Evolutionary conservation across 768 basidiomycete species (phyloP).

Genomic region (Boletus edulis): DNA sequence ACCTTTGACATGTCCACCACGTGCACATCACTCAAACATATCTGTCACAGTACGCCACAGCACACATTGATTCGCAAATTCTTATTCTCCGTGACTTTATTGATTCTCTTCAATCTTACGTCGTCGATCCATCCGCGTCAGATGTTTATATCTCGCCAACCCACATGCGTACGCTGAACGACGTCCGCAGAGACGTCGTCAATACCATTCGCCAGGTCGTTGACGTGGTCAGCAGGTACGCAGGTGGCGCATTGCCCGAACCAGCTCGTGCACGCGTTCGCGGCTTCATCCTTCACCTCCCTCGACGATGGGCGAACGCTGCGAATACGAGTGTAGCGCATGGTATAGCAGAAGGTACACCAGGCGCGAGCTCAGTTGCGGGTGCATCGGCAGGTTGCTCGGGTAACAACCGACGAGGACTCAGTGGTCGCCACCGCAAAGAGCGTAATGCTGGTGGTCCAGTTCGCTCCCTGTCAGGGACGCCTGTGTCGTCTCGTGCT

Average conservation of each 20-base stretch:
- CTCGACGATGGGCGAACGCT: slow-evolving; percentile 70
- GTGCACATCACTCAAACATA: not conserved
- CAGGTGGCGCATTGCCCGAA: slow-evolving; percentile 83
- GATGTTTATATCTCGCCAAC: slow-evolving; percentile 40
- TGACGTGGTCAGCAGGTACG: slow-evolving; percentile 81
- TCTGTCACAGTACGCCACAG: slow-evolving; percentile 69
- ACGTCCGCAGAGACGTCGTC: slow-evolving; percentile 81
- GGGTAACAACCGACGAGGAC: slow-evolving; percentile 16
- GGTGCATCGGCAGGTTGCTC: slow-evolving; percentile 28
- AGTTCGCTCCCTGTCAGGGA: slow-evolving; percentile 30
- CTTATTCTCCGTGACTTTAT: slow-evolving; percentile 82
- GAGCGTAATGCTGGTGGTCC: slow-evolving; percentile 40
- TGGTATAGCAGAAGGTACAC: slow-evolving; percentile 26
- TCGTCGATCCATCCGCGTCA: slow-evolving; percentile 22
- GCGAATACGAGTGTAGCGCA: slow-evolving; percentile 24
- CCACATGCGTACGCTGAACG: slow-evolving; percentile 65
- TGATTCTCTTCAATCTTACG: slow-evolving; percentile 52
- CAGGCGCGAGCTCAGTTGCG: slow-evolving; percentile 37
- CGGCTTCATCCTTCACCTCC: slow-evolving; percentile 76
- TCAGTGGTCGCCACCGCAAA: slow-evolving; percentile 21
- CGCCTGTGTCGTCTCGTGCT: slow-evolving; percentile 35
- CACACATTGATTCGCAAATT: slow-evolving; percentile 86
- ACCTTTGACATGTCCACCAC: not conserved
- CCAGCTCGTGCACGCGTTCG: slow-evolving; percentile 74
- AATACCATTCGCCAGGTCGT: slow-evolving; percentile 88